These are phyloP conservation scores for Plectosphaerella sp. DNA, from an alignment of 2,329 filamentous ascomycete species.

Conservation along the genomic window DNA sequence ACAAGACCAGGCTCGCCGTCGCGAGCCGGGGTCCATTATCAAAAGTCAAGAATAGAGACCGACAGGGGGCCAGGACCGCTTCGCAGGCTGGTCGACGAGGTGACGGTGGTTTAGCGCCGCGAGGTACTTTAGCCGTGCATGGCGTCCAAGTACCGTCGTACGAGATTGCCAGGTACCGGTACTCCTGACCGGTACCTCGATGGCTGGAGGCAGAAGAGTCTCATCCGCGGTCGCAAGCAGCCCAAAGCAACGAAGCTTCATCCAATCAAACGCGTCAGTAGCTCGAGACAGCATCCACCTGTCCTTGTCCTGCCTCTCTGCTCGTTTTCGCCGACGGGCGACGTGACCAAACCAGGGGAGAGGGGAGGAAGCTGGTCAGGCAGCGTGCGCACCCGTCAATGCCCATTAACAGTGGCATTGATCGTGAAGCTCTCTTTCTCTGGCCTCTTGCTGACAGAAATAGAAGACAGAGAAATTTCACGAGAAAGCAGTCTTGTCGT, in stretches of 20 bases:
- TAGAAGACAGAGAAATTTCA: neutral
- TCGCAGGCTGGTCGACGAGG: neutral
- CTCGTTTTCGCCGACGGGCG: too few species aligned
- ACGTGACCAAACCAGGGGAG: too few species aligned
- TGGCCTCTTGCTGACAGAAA: neutral
- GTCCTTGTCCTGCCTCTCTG: too few species aligned
- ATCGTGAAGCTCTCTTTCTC: neutral
- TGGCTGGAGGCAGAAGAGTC: neutral
- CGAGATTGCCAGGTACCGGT: conserved; percentile 19
- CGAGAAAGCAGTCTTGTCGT: too few species aligned
- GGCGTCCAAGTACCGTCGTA: conserved; percentile 19
- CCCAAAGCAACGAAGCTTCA: neutral
- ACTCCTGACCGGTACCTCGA: conserved; percentile 16
- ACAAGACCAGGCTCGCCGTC: too few species aligned
- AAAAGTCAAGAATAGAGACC: neutral
- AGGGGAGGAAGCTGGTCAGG: conserved; percentile 7
- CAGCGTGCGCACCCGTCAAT: neutral
- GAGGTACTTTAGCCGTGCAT: conserved; percentile 22
- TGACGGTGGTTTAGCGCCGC: conserved; percentile 1
- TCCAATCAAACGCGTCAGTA: conserved; percentile 4
- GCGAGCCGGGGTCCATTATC: neutral
- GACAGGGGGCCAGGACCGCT: neutral
- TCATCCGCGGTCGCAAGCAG: conserved; percentile 1
- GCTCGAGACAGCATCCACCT: neutral
- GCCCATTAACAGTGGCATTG: too few species aligned